Conservation (phyloP, 495 filamentous ascomycete genomes). For the Aspergillus carlsbadensis region DNA sequence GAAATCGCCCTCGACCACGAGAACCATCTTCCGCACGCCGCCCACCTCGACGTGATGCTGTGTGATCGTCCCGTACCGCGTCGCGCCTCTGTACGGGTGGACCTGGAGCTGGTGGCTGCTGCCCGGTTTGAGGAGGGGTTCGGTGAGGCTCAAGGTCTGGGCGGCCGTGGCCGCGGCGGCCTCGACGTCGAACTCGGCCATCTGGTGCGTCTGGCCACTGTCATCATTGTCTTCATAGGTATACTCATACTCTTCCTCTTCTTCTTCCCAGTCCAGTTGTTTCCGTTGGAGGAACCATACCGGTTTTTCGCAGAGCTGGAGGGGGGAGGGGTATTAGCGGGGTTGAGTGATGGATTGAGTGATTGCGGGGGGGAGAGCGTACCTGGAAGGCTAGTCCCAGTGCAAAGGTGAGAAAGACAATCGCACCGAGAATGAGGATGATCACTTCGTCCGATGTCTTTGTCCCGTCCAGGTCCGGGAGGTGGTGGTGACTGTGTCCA, state of each 20-base stretch:
- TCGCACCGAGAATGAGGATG: slow-evolving; percentile 5
- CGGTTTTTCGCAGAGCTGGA: slow-evolving; percentile 3
- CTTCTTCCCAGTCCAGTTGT: not conserved
- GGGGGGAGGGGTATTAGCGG: no score
- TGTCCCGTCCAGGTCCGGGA: not conserved
- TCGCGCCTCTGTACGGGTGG: not conserved
- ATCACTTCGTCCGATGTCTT: not conserved
- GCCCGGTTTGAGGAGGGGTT: no score
- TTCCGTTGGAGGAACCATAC: not conserved
- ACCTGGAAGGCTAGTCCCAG: slow-evolving; percentile 4
- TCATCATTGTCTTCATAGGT: not conserved
- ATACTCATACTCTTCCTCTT: no score
- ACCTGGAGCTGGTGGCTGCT: no score
- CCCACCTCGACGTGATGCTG: not conserved
- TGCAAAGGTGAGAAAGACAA: slow-evolving; percentile 5
- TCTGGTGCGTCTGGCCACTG: not conserved
- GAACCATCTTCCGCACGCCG: slow-evolving; percentile 8
- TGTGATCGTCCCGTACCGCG: slow-evolving; percentile 6
- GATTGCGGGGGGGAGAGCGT: not conserved
- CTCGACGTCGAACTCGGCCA: slow-evolving; percentile 1
- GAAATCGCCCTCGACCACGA: not conserved
- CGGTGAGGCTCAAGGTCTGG: not conserved
- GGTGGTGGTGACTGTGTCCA: not conserved
- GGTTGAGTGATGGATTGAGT: no score
- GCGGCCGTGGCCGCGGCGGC: not conserved